Base-by-base conservation (phyloP, 1,284 basidiomycete species). In the Singerocomus inundabilis region DNA sequence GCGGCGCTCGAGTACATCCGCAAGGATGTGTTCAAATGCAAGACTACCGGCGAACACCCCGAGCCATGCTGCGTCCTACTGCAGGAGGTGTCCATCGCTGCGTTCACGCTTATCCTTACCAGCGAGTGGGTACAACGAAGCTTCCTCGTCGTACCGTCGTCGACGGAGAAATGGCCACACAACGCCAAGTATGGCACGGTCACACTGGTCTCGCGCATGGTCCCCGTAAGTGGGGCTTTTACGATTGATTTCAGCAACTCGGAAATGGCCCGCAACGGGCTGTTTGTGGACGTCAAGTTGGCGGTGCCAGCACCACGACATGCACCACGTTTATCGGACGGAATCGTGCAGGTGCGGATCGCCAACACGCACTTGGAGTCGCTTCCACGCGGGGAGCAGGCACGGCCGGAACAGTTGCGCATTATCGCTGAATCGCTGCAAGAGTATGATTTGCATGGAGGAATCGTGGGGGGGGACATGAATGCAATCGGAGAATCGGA, bases 351-450 rank as follows among this genome's bases (percentile, higher is more conserved):
- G 28, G 48, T 87, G 54, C 74, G 84, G 28, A 65, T 88, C 37
- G 77, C 79, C 16, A 88, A 87, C 62, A 85, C 84, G 18, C 85
- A 88, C 59, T 70, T 88, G 44, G 85, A 88, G 67, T 84, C 83
- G 18, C 59, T 83, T 37, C 69, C 71, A 0, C 18, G 38, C 1
- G 82, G 82, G 1, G 66, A 67, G 18, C 42, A 55, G 13, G 67
- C 66, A 29, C 73, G 85, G 24, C 77, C 76, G 9, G 62, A 62
- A 40, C 85, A 88, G 66, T 56, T 88, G 54, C 61, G 67, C 29
- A 68, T 80, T 36, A 73, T 82, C 44, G 71, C 76, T 9, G 67
- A 72, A 28, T 62, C 78, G 59, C 57, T 85, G 56, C 72, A 70
- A 53, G 71, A 73, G 43, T 57, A 70, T 15, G 72, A 69, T 0